Base-by-base conservation (phyloP, 139 green algal species). In the Asterochloris sp. region DNA sequence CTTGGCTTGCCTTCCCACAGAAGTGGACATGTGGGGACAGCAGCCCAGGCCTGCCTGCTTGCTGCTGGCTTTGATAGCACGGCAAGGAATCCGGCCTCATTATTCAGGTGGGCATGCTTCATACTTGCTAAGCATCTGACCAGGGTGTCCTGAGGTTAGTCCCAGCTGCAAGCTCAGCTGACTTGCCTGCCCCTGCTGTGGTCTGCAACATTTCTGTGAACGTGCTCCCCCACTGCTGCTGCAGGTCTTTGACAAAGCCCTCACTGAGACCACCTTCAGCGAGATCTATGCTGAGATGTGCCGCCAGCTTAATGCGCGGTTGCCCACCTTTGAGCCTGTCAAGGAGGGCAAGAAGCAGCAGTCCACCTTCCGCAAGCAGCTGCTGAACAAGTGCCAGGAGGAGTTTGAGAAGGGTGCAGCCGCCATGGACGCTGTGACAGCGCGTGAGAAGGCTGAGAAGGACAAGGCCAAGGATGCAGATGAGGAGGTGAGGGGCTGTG, bases 301-400 rank as follows among this genome's bases (percentile, higher is more conserved):
- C 82, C 78, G 91, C 61, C 71, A 83, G 62, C 77, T 90, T 0
- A 84, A 80, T 38, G 19, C 63, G n/a, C 10, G 66, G 67, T 73
- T 90, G 60, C 87, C 87, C 14, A 62, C 62, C 54, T 90, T 90
- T 79, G 73, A 88, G 76, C 47, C 29, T 1, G 69, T 71, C 17
- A 64, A 76, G 17, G 73, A 78, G 17, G 81, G 26, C 69, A 73
- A n/a, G 9, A 62, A 38, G 66, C 64, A 47, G 10, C 28, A 74
- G 15, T 38, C 27, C 73, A 73, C 60, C n/a, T 79, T 83, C 38
- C 87, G 94, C 62, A 89, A 95, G 63, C 86, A 97, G 75, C 90
- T 99, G 86, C 89, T 99, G 2, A 98, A 98, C 91, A 99, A 98
- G 91, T 99, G 96, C 89, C 96, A 99, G 91, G 92, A 95, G 81